Evolutionary conservation across 2,329 filamentous ascomycete species (phyloP).

Genomic region (Aspergillus luchuensis): DNA sequence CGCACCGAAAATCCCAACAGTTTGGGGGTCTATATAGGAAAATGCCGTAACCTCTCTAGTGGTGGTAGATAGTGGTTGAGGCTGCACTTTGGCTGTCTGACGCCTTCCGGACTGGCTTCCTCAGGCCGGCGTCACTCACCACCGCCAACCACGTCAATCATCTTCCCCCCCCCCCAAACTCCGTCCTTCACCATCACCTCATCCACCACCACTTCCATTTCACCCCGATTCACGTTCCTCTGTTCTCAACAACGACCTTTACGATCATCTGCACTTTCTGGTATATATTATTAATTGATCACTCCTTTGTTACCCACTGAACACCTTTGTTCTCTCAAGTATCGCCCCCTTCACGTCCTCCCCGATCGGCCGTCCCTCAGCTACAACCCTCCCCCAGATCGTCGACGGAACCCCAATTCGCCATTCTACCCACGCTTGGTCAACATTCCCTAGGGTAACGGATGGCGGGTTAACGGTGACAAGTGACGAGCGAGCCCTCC

Average conservation of each 20-base stretch:
- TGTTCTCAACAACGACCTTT: background rate
- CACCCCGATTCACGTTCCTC: background rate
- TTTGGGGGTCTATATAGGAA: no score
- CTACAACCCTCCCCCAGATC: slow-evolving; percentile 13
- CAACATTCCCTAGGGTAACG: slow-evolving; percentile 27
- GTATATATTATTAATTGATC: background rate
- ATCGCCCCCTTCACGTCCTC: background rate
- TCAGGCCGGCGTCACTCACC: slow-evolving; percentile 32
- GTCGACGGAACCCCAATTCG: slow-evolving; percentile 15
- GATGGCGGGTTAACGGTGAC: slow-evolving; percentile 48
- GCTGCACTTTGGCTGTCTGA: slow-evolving; percentile 38
- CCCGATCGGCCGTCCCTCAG: slow-evolving; percentile 14
- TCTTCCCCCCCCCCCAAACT: slow-evolving; percentile 20
- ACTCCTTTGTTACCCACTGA: slow-evolving; percentile 3
- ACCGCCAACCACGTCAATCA: slow-evolving; percentile 31
- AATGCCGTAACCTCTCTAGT: background rate
- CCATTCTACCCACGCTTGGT: slow-evolving; percentile 26
- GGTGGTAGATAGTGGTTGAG: background rate
- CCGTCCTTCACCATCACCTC: slow-evolving; percentile 17
- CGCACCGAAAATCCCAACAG: no score
- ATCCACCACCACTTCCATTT: slow-evolving; percentile 12
- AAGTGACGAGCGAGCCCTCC: slow-evolving; percentile 35
- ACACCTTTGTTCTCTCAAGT: background rate
- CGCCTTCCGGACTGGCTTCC: slow-evolving; percentile 36
- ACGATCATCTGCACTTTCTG: slow-evolving; percentile 7